Evolutionary conservation across 1,284 basidiomycete species (phyloP).

Genomic region (Wallemia hederae): DNA sequence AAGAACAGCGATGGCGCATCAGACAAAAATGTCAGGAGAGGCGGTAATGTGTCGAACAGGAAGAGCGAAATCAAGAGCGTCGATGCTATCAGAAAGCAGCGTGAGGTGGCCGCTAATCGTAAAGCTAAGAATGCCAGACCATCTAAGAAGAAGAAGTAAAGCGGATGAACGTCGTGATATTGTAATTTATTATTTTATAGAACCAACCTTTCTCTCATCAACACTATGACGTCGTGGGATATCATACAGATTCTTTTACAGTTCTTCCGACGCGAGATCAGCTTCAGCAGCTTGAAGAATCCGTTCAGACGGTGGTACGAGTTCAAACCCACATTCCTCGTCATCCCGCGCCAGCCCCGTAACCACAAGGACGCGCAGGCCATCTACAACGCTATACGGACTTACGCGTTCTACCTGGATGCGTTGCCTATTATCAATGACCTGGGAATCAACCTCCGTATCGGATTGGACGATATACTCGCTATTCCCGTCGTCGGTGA

Average conservation of each 20-base stretch:
- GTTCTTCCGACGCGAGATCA: not conserved
- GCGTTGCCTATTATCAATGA: not conserved
- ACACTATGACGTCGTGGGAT: not conserved
- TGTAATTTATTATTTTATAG: not conserved
- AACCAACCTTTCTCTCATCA: not conserved
- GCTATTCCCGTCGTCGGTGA: not conserved
- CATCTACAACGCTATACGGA: not conserved
- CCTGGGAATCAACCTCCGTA: not conserved
- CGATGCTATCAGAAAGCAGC: slow-evolving; percentile 49
- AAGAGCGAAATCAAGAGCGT: slow-evolving; percentile 53
- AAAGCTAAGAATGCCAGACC: slow-evolving; percentile 47
- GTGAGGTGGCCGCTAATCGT: slow-evolving; percentile 30
- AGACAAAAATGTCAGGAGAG: slow-evolving; percentile 14
- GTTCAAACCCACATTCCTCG: not conserved
- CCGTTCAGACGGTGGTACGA: not conserved
- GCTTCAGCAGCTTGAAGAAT: not conserved
- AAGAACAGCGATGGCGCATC: slow-evolving; percentile 16
- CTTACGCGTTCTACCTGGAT: not conserved
- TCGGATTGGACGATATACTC: not conserved
- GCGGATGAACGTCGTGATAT: slow-evolving; percentile 1
- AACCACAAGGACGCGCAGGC: not conserved
- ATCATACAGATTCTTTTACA: not conserved
- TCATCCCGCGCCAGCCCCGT: not conserved
- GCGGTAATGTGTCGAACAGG: slow-evolving; percentile 13
- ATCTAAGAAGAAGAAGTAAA: slow-evolving; percentile 10